Conservation (phyloP, 768 basidiomycete genomes). For the Leucocoprinus sp. region DNA sequence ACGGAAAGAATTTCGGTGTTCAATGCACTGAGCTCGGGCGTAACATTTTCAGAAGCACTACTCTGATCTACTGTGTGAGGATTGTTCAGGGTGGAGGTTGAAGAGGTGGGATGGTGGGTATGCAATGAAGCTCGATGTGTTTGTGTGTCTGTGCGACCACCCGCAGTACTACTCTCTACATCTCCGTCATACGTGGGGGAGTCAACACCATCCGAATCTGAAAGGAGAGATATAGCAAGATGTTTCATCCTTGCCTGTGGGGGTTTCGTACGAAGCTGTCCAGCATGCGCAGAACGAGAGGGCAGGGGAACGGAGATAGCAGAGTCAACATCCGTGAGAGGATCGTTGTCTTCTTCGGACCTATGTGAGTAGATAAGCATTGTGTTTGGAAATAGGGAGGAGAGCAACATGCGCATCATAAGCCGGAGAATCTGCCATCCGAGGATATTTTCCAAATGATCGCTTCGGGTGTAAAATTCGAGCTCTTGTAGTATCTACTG, state of each 20-base stretch:
- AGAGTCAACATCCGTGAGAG: slow-evolving; percentile 69
- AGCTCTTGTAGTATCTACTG: slow-evolving; percentile 23
- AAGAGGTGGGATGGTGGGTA: slow-evolving; percentile 36
- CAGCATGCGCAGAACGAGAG: slow-evolving; percentile 9
- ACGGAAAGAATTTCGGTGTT: slow-evolving; percentile 20
- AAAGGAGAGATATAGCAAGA: slow-evolving; percentile 46
- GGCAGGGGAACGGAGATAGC: slow-evolving; percentile 37
- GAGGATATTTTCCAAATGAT: slow-evolving; percentile 64
- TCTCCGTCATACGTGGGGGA: slow-evolving; percentile 90
- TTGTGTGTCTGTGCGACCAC: slow-evolving; percentile 28
- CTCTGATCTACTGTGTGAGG: slow-evolving; percentile 22
- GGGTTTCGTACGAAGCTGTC: slow-evolving; percentile 20
- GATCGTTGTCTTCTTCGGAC: slow-evolving; percentile 86
- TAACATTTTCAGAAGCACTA: slow-evolving; percentile 10
- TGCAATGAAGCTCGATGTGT: slow-evolving; percentile 22
- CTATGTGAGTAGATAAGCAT: slow-evolving; percentile 27
- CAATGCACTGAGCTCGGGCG: slow-evolving; percentile 29
- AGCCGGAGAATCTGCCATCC: slow-evolving; percentile 58
- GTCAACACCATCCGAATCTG: slow-evolving; percentile 70
- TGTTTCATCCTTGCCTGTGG: slow-evolving; percentile 29
- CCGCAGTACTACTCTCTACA: slow-evolving; percentile 67
- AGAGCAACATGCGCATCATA: slow-evolving; percentile 55
- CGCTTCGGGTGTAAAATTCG: slow-evolving; percentile 49
- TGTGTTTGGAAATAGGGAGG: background rate
- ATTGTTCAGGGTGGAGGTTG: slow-evolving; percentile 45